Conservation (phyloP, 805 yeast genomes). For the Komagataella kurtzmanii region DNA sequence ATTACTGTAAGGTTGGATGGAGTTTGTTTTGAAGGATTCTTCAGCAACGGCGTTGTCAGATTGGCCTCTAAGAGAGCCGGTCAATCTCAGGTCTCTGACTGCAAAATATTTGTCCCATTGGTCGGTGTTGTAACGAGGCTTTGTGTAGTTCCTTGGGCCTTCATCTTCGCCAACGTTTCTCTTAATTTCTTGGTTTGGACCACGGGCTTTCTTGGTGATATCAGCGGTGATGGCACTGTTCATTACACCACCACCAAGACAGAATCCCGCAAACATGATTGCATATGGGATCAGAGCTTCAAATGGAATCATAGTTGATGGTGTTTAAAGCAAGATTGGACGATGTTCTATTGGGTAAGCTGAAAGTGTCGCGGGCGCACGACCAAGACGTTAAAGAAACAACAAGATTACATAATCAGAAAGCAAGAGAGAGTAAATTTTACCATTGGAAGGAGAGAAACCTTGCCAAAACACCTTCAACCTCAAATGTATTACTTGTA, state of each 20-base stretch:
- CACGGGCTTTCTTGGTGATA: conserved; percentile 15
- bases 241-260: conserved; percentile 40
- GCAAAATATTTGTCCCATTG: conserved; percentile 43
- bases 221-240: conserved; percentile 15
- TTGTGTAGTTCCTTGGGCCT: conserved; percentile 30
- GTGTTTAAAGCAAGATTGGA: not conserved
- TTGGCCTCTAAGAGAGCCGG: conserved; percentile 66
- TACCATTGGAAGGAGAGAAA: too few relatives aligned
- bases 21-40: conserved; percentile 63
- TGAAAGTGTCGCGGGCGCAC: not conserved
- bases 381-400: not conserved
- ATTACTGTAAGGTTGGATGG: conserved; percentile 23
- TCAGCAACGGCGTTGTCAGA: conserved; percentile 56
- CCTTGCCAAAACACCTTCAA: not conserved
- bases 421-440: not conserved
- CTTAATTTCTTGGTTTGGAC: conserved; percentile 11
- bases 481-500: not conserved
- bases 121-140: conserved; percentile 39
- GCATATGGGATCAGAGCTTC: conserved; percentile 55
- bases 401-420: not conserved
- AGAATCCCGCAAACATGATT: conserved; percentile 36
- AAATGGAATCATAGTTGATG: conserved; percentile 43
- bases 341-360: not conserved
- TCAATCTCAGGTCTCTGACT: conserved; percentile 64
- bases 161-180: conserved; percentile 18